Percentiles rank a stretch among this genome's conserved stretches.
phyloP scores from a whole-genome alignment of 2,329 filamentous ascomycete species.

The Fusarium sp. region DNA sequence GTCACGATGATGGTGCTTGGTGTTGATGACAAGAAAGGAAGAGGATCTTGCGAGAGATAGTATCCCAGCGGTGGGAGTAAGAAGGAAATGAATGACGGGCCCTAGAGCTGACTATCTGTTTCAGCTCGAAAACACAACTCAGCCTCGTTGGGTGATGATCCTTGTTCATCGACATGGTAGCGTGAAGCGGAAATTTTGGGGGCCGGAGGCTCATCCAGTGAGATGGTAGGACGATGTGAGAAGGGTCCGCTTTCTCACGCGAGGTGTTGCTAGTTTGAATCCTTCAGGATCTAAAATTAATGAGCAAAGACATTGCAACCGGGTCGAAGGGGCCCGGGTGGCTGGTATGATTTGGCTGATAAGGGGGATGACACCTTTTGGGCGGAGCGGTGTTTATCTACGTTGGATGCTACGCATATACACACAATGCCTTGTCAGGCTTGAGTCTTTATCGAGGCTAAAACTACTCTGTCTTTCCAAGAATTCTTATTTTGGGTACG shows the following conservation, averaged over 20 bases:
- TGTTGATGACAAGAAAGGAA: conserved; percentile 1
- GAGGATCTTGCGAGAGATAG: neutral
- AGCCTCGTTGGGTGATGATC: conserved; percentile 27
- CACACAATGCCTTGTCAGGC: too few relatives aligned
- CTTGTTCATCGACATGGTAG: conserved; percentile 6
- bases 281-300: too few relatives aligned
- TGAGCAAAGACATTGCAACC: too few relatives aligned
- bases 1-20: conserved; percentile 1
- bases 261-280: neutral
- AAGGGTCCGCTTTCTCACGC: conserved; percentile 12
- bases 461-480: too few relatives aligned
- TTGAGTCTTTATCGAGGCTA: too few relatives aligned
- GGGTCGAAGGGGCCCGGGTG: too few relatives aligned
- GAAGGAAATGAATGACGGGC: conserved; percentile 1
- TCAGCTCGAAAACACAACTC: conserved; percentile 12
- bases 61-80: neutral
- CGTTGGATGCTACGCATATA: too few relatives aligned
- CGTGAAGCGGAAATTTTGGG: conserved; percentile 15
- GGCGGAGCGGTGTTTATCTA: too few relatives aligned
- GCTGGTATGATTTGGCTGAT: too few relatives aligned
- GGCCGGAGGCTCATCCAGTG: conserved; percentile 16
- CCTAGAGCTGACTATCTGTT: conserved; percentile 1
- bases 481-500: too few relatives aligned
- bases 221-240: neutral
- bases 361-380: too few relatives aligned